Conservation (phyloP, 768 basidiomycete genomes). For the Psilocybe subaeruginosa region DNA sequence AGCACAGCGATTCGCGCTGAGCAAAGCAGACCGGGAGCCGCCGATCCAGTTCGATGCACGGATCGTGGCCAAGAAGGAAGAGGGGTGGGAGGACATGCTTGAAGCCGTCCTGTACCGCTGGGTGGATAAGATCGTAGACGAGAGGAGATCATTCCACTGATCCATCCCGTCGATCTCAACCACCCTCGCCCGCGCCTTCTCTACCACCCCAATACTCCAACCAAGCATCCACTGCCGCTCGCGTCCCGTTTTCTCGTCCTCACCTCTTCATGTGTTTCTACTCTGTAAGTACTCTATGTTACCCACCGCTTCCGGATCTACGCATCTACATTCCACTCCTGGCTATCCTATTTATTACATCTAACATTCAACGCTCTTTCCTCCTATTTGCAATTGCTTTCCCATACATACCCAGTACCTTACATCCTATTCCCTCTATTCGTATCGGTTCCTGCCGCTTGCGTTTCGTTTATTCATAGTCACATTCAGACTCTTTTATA, state of each 20-base stretch:
- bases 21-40: slow-evolving; percentile 41
- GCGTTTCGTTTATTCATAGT: neutral
- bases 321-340: neutral
- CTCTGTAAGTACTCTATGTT: neutral
- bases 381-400: neutral
- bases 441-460: neutral
- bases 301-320: neutral
- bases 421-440: slow-evolving; percentile 1
- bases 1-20: slow-evolving; percentile 33
- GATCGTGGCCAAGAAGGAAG: slow-evolving; percentile 70
- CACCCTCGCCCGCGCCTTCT: neutral
- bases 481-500: neutral
- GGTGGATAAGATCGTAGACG: slow-evolving; percentile 70
- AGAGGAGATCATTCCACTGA: slow-evolving; percentile 44
- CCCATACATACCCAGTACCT: slow-evolving; percentile 1
- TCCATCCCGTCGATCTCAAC: neutral
- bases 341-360: slow-evolving; percentile 1
- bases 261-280: neutral
- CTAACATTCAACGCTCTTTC: neutral
- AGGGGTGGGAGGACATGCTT: slow-evolving; percentile 85
- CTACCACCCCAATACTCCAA: neutral
- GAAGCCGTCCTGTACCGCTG: slow-evolving; percentile 64
- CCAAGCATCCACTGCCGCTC: neutral
- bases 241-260: neutral
- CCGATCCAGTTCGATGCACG: slow-evolving; percentile 72